Evolutionary conservation across 2,329 filamentous ascomycete species (phyloP), one percentile per base, ranked within the genome.

Genomic region (Exophiala spinifera): DNA sequence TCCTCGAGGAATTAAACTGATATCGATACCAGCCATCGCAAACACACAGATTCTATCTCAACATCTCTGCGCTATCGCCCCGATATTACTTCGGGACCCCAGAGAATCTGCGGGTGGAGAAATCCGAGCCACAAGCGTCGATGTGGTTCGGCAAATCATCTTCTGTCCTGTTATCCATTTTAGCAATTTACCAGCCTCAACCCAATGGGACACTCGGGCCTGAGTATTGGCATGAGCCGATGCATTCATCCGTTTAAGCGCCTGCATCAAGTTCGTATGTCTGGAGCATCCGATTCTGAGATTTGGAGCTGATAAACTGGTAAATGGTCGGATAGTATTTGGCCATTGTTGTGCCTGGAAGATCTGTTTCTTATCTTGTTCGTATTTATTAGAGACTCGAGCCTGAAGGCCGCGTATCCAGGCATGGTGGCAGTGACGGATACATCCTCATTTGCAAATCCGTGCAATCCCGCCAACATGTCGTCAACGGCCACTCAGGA

Each of bases 231-330:
- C 13, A 25, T 19, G n/a, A 44, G 19, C 13, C 14, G 36, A 14
- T 21, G 8, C 13, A 44, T 44, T 44, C 10, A 44, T 44, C 42
- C 42, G 42, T 44, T 44, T 44, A 44, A 23, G 42, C 21, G 42
- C 42, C 21, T 44, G 25, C 14, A 21, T 23, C 42, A 44, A 21
- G 13, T 4, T n/a, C 6, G 11, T 25, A 4, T n/a, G 42, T 44
- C 19, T 11, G 15, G 23, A 21, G n/a, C 19, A 44, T 15, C 20
- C 23, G 15, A 15, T 11, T 23, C 23, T n/a, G 19, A 44, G 20
- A 8, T 44, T n/a, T n/a, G n/a, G 42, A 44, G 20, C 42, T 25
- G 42, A 25, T 44, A 44, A 44, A 44, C 20, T 44, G 42, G 3
- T 23, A 25, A 44, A 44, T n/a, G 42, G 42, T 25, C 1, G 19